Conservation (phyloP, 2,329 filamentous ascomycete genomes). For the Monosporascus sp. region DNA sequence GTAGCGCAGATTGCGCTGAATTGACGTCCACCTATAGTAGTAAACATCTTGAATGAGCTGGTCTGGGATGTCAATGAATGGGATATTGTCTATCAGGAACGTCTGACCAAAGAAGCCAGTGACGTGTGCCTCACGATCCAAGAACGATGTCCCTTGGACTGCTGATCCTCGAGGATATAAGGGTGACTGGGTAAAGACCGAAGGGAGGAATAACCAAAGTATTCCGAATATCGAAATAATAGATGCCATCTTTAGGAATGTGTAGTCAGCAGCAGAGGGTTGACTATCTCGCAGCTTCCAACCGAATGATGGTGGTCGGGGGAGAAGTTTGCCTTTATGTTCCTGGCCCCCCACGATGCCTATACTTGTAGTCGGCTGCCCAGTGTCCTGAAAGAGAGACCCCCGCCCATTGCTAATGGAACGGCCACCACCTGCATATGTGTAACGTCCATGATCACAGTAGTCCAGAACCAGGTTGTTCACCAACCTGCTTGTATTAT, state of each 20-base stretch:
- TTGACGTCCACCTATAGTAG: conserved; percentile 37
- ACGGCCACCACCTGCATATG: no score
- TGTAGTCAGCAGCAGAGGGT: conserved; percentile 8
- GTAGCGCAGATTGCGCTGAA: conserved; percentile 36
- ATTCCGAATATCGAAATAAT: conserved; percentile 12
- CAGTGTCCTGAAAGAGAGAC: neutral
- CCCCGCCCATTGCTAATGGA: neutral
- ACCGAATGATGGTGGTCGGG: neutral
- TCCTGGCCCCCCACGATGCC: neutral
- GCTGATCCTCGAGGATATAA: neutral
- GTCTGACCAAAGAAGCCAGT: conserved; percentile 17
- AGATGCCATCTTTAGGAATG: conserved; percentile 12
- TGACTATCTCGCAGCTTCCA: conserved; percentile 1
- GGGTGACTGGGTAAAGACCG: conserved; percentile 2
- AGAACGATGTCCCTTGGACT: conserved; percentile 18
- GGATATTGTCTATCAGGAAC: conserved; percentile 32
- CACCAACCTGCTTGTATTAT: no score
- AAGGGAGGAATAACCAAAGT: conserved; percentile 9
- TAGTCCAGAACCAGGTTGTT: no score
- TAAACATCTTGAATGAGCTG: conserved; percentile 36
- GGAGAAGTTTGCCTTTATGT: neutral
- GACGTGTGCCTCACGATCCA: conserved; percentile 20
- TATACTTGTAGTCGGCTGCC: neutral
- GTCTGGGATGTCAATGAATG: conserved; percentile 37
- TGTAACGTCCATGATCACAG: no score